A percentile compares a stretch with the other conserved stretches of the same genome.
Evolutionary conservation across 148 eudicot species (phyloP).

Genomic region (Heliosperma pusillum): DNA sequence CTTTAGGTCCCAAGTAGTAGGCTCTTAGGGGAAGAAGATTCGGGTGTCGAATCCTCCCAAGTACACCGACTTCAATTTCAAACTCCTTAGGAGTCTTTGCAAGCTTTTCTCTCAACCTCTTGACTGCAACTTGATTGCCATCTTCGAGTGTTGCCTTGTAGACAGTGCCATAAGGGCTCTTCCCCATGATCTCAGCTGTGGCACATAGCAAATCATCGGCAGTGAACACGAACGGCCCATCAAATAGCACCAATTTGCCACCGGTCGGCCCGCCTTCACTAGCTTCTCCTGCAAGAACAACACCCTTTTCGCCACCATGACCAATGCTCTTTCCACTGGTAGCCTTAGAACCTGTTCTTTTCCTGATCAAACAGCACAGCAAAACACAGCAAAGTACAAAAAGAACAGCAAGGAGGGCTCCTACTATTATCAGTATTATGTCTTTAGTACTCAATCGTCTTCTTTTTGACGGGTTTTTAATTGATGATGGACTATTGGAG

Average conservation of each 20-base stretch:
- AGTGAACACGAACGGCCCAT: constrained; percentile 78
- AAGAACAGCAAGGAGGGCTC: constrained; percentile 47
- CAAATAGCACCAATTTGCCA: constrained; percentile 84
- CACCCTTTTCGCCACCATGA: constrained; percentile 19
- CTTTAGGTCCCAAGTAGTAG: constrained; percentile 84
- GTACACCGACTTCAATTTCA: constrained; percentile 62
- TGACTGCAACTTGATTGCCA: constrained; percentile 77
- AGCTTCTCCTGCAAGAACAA: constrained; percentile 30
- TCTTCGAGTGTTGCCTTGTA: constrained; percentile 90
- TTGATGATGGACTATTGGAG: constrained; percentile 24
- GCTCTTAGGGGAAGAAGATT: constrained; percentile 82
- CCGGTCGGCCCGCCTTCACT: constrained; percentile 55
- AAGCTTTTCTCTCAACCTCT: constrained; percentile 86
- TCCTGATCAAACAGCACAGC: constrained; percentile 61
- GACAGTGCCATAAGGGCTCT: constrained; percentile 74
- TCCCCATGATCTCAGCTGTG: constrained; percentile 90
- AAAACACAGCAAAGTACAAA: constrained; percentile 58
- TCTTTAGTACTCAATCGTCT: constrained; percentile 49
- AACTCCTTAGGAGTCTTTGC: constrained; percentile 82
- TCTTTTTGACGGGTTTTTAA: background rate
- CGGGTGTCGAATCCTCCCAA: constrained; percentile 72
- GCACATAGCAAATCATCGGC: constrained; percentile 91
- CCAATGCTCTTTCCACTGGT: constrained; percentile 20
- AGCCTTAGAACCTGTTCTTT: constrained; percentile 36
- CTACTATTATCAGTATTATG: constrained; percentile 61